These are phyloP conservation scores for Phytophthora pistaciae DNA, from an alignment of 352 stramenopile species.

Conservation along the genomic window DNA sequence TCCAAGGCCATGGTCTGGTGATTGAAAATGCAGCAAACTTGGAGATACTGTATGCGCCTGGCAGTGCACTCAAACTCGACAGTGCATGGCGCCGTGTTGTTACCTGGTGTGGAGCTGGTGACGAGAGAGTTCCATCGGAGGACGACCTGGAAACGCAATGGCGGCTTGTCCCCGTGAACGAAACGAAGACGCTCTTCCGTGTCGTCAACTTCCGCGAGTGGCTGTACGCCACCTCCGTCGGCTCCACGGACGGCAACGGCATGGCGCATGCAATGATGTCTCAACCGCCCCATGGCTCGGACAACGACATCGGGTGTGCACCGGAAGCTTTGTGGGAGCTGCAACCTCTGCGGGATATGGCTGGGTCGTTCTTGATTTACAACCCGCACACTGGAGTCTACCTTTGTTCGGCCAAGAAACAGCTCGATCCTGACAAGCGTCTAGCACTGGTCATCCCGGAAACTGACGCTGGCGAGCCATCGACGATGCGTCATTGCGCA, in stretches of 20 bases:
- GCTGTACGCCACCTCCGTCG: not conserved
- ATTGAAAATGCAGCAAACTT: constrained; percentile 2
- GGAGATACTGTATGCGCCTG: not conserved
- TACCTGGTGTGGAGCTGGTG: not conserved
- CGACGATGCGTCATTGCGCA: not conserved
- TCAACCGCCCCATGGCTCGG: not conserved
- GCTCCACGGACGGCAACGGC: not conserved
- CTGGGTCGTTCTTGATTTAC: not conserved
- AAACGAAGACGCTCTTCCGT: not conserved
- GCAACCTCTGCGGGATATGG: not conserved
- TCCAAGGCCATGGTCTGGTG: not conserved
- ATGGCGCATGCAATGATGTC: not conserved
- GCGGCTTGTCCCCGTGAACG: not conserved
- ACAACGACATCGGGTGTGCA: not conserved
- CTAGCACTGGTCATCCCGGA: not conserved
- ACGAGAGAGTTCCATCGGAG: not conserved
- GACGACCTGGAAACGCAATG: not conserved
- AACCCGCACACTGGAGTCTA: not conserved
- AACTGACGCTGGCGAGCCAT: not conserved
- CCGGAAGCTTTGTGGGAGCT: constrained; percentile 2
- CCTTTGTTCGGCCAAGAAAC: not conserved
- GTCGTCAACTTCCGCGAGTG: constrained; percentile 4
- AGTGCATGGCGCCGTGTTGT: not conserved
- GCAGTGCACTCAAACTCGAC: not conserved
- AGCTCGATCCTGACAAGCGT: not conserved